Base-by-base conservation (phyloP, 441 rosid species). In the Arabidopsis lyrata region DNA sequence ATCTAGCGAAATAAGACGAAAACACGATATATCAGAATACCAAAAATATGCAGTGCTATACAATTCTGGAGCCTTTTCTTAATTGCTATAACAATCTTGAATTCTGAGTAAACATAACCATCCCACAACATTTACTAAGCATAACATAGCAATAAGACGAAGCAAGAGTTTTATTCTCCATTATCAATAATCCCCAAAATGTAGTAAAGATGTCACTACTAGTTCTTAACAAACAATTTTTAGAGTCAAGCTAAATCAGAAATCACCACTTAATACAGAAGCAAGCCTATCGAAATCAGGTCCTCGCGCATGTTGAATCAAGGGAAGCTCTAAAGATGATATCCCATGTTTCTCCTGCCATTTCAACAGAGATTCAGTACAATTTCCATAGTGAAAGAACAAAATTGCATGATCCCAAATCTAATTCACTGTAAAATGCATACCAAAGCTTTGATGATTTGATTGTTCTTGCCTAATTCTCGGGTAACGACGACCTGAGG, bases 401-500 rank as follows among this genome's bases (percentile, higher is more conserved):
- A 24, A 4, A 24, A 12, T 12, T 2, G 14, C 15, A 36, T 58
- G 14, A 35, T 5, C 15, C 45, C 5, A 13, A 35, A 14, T 14
- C 36, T 5, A 54, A 54, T 24, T 12, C 5, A 56, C 63, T 16
- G 1, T 4, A 58, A 47, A 36, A 27, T 34, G 45, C 9, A 34
- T 75, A 93, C 98, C 92, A 93, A 83, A 63, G 95, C 91, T 36
- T 80, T 70, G 63, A 91, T 78, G 64, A 93, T 91, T 87, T 93
- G 89, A 60, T 81, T 81, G 83, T 93, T 93, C 72, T 90, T 93
- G 86, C 97, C 98, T 39, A 84, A 86, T 77, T 93, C 98, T 79
- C 97, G 87, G 66, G 98, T 91, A 68, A 93, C 95, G 8, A 93
- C 88, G 50, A 93, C 98, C 70, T 83, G 75, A 13, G 92, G 92